Evolutionary conservation across 2,329 filamentous ascomycete genomes (phyloP), one percentile per base, ranked within the genome.

Genomic region (Cryphonectria parasitica): DNA sequence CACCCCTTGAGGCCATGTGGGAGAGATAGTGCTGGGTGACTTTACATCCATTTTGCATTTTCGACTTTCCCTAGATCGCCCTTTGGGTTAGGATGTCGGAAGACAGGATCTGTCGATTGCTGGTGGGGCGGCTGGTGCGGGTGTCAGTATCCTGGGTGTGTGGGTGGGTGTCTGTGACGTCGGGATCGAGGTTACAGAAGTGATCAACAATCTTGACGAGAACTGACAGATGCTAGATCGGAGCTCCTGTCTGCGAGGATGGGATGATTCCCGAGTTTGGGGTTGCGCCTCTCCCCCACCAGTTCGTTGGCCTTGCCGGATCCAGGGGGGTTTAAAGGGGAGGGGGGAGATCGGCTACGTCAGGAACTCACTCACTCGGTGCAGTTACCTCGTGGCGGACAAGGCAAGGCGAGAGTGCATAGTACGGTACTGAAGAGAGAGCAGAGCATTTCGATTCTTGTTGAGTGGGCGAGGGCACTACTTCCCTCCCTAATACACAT

Each of bases 381-480:
- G 25, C 13, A 58, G 25, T 49, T 11, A n/a, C 45, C 7, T n/a
- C 13, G 58, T 39, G 10, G 31, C n/a, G 7, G 15, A n/a, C 17
- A n/a, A 15, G 10, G 3, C 17, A n/a, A 15, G 10, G 3, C 22
- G 58, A 34, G 39, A 25, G 34, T 15, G 39, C 19, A 34, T 34
- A 49, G 43, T 49, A 49, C 43, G 7, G 10, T n/a, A 49, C 19
- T 49, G 58, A 61, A 61, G 19, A 61, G 19, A 61, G 58, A 65
- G 63, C 63, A 65, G 58, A 39, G 34, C 22, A 36, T 34, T 52
- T 54, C 28, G 43, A 52, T 65, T 34, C 43, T 39, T 65, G 39
- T 15, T 65, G 19, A 28, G 19, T 7, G 31, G 10, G 28, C 17
- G 43, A 45, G 25, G 10, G 54, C 54, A 65, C 52, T 17, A n/a